Conservation (phyloP, 2,329 filamentous ascomycete species). For the Cytospora mali region DNA sequence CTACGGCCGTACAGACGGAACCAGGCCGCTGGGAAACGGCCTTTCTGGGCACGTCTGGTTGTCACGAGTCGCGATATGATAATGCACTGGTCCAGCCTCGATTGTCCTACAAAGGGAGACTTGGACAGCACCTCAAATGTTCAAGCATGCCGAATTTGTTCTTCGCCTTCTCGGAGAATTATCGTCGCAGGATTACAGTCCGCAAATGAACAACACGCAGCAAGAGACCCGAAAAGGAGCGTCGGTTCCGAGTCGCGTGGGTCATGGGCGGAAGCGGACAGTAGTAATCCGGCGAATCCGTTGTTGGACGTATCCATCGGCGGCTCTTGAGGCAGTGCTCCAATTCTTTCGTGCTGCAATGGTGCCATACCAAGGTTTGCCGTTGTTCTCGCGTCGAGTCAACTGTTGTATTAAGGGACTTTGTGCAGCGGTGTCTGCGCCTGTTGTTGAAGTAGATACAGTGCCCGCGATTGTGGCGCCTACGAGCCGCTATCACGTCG, state of each 20-base stretch:
- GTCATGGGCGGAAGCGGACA: not conserved
- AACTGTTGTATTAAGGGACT: not conserved
- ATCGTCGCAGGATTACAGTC: not conserved
- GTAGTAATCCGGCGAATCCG: not conserved
- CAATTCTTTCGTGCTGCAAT: not conserved
- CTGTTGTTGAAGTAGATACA: not conserved
- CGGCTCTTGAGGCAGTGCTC: not conserved
- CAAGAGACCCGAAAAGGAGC: not conserved
- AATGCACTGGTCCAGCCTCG: not conserved
- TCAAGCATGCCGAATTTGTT: not conserved
- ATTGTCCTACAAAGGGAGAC: not conserved
- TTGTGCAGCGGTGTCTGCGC: not conserved
- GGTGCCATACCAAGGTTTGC: not conserved
- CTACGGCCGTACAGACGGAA: not conserved
- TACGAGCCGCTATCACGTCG: not conserved
- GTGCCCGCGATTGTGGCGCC: not conserved
- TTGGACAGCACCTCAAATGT: not conserved
- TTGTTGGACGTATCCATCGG: not conserved
- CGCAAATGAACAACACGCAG: not conserved
- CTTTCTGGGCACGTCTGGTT: not conserved
- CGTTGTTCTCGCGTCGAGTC: not conserved
- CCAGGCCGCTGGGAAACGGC: not conserved
- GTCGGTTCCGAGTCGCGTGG: not conserved
- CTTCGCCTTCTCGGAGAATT: not conserved
- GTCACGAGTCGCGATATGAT: not conserved